A percentile compares a stretch with the other conserved stretches of the same genome.
These are phyloP conservation scores for Dendryphion nanum DNA, from an alignment of 2,329 filamentous ascomycete species.

Conservation along the genomic window DNA sequence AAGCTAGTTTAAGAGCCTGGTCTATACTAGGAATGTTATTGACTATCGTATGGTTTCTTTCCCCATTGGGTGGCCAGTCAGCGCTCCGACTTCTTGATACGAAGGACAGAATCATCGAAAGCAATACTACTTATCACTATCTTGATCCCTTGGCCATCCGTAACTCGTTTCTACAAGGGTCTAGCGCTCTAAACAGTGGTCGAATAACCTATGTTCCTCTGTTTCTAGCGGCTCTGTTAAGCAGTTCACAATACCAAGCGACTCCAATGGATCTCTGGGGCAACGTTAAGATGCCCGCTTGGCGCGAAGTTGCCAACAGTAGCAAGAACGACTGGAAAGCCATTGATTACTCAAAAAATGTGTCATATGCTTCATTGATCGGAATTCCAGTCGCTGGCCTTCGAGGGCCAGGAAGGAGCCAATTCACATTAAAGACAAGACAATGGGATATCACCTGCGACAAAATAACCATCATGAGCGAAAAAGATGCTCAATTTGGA, in stretches of 20 bases:
- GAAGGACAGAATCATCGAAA: slow-evolving; percentile 11
- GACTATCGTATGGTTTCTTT: slow-evolving; percentile 25
- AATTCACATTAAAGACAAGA: slow-evolving; percentile 21
- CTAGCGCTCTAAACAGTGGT: slow-evolving; percentile 12
- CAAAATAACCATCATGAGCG: slow-evolving; percentile 11
- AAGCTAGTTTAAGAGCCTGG: slow-evolving; percentile 22
- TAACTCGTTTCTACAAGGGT: slow-evolving; percentile 10
- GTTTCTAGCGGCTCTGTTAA: slow-evolving; percentile 22
- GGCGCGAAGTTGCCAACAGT: slow-evolving; percentile 18
- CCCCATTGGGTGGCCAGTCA: slow-evolving; percentile 29
- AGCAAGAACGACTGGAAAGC: slow-evolving; percentile 19
- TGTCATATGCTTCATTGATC: slow-evolving; percentile 25
- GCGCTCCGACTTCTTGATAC: slow-evolving; percentile 23
- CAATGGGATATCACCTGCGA: slow-evolving; percentile 27
- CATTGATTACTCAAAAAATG: slow-evolving; percentile 9
- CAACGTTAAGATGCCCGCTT: slow-evolving; percentile 26
- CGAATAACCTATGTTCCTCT: slow-evolving; percentile 19
- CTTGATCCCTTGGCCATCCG: slow-evolving; percentile 13
- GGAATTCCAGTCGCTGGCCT: slow-evolving; percentile 20
- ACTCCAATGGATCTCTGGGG: slow-evolving; percentile 27
- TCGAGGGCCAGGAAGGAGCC: slow-evolving; percentile 9
- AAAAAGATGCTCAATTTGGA: slow-evolving; percentile 5
- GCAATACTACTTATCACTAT: slow-evolving; percentile 16
- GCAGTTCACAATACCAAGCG: slow-evolving; percentile 20
- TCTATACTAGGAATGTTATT: slow-evolving; percentile 22